Conservation (phyloP, 2,329 filamentous ascomycete genomes). For the Colletotrichum tabaci region DNA sequence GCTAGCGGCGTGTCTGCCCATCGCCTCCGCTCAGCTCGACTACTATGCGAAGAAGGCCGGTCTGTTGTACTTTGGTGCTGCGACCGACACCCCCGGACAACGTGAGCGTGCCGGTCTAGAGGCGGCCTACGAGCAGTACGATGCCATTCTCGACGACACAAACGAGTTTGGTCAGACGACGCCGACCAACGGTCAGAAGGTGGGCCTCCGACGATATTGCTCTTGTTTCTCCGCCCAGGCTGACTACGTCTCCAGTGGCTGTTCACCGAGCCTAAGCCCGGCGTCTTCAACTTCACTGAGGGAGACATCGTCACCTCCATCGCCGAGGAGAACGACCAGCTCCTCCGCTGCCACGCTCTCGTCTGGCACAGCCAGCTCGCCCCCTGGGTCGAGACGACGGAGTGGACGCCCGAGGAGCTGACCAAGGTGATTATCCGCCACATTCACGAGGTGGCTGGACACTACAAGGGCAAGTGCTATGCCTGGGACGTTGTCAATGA, state of each 20-base stretch:
- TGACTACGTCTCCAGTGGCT: constrained; percentile 60
- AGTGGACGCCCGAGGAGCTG: constrained; percentile 73
- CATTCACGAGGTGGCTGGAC: constrained; percentile 69
- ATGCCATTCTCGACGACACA: constrained; percentile 65
- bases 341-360: constrained; percentile 72
- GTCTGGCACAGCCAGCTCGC: constrained; percentile 65
- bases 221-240: background rate
- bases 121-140: constrained; percentile 67
- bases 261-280: constrained; percentile 70
- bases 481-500: constrained; percentile 79
- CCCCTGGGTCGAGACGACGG: constrained; percentile 46
- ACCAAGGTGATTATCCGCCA: constrained; percentile 67
- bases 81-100: constrained; percentile 65
- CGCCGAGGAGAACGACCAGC: constrained; percentile 58
- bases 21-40: constrained; percentile 59
- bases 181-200: constrained; percentile 71
- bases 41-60: constrained; percentile 66
- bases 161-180: constrained; percentile 75
- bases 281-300: constrained; percentile 72
- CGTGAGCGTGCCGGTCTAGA: constrained; percentile 62
- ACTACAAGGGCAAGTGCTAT: constrained; percentile 73
- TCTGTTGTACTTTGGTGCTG: constrained; percentile 73
- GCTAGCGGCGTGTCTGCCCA: constrained; percentile 48
- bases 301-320: constrained; percentile 66
- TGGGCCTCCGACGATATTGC: constrained; percentile 26